Percentiles rank a stretch among this genome's conserved stretches.
Evolutionary conservation across 371 early-diverging fungal genomes (phyloP).

Genomic region (Apophysomyces sp.): DNA sequence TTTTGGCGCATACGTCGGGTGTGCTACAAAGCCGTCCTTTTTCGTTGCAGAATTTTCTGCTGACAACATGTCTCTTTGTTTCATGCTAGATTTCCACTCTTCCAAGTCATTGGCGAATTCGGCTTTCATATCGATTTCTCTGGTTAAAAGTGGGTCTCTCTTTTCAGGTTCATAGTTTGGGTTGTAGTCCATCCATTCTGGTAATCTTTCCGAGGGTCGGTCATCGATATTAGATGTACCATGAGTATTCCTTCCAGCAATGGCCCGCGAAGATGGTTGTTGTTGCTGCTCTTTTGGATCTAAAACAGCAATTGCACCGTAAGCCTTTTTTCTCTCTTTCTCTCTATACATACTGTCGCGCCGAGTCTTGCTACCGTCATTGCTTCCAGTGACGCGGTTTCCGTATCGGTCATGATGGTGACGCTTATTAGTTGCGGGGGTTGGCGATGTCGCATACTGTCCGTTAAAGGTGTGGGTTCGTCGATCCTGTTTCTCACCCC

Average conservation of each 20-base stretch:
- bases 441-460: not conserved
- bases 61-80: constrained; percentile 46
- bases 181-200: constrained; percentile 71
- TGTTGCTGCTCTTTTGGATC: constrained; percentile 7
- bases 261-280: not conserved
- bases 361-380: constrained; percentile 11
- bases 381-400: not conserved
- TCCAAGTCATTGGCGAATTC: constrained; percentile 56
- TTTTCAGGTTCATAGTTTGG: constrained; percentile 37
- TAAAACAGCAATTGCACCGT: not conserved
- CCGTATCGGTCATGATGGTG: constrained; percentile 5
- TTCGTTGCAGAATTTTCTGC: not conserved
- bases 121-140: constrained; percentile 25
- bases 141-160: not conserved
- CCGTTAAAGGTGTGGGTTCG: constrained; percentile 4
- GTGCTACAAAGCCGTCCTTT: not conserved
- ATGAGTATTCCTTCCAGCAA: not conserved
- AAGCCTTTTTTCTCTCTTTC: not conserved
- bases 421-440: not conserved
- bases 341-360: constrained; percentile 14
- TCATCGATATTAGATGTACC: not conserved
- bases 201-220: constrained; percentile 36
- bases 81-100: constrained; percentile 66
- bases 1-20: not conserved
- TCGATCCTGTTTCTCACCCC: constrained; percentile 14